Percentiles rank a stretch among this genome's conserved stretches.
Conservation (phyloP, 495 filamentous ascomycete species). For the Penicillium fimorum region DNA sequence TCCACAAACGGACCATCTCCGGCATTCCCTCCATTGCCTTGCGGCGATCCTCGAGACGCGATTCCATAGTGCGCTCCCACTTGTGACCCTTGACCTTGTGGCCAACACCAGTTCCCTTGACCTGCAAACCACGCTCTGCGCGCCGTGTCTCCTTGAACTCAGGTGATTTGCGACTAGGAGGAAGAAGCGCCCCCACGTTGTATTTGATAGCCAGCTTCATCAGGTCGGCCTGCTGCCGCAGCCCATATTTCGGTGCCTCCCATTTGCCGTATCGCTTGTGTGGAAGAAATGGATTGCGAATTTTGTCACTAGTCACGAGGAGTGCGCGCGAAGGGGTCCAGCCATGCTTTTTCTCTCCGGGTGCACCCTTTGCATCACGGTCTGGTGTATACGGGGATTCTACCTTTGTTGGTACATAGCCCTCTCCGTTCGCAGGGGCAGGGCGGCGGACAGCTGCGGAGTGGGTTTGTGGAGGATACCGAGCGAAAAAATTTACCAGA, state of each 20-base stretch:
- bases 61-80: constrained; percentile 84
- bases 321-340: constrained; percentile 38
- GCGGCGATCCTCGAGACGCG: constrained; percentile 79
- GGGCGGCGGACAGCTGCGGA: constrained; percentile 42
- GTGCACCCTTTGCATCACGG: constrained; percentile 43
- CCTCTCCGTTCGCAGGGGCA: constrained; percentile 31
- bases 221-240: constrained; percentile 86
- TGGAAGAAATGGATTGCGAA: constrained; percentile 73
- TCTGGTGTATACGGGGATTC: constrained; percentile 50
- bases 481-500: constrained; percentile 83
- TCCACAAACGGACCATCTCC: constrained; percentile 84
- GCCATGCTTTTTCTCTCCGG: constrained; percentile 33
- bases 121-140: constrained; percentile 68
- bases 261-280: constrained; percentile 71
- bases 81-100: constrained; percentile 90
- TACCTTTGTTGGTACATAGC: constrained; percentile 24
- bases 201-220: constrained; percentile 80
- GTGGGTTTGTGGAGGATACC: constrained; percentile 69
- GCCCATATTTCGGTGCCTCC: constrained; percentile 75
- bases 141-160: constrained; percentile 62
- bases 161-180: constrained; percentile 71
- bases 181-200: constrained; percentile 81
- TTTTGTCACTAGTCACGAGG: constrained; percentile 32
- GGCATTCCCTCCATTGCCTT: constrained; percentile 95
- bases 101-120: constrained; percentile 91